Evolutionary conservation across 2,329 filamentous ascomycete species (phyloP).

Genomic region (Sclerotinia sclerotiorum): DNA sequence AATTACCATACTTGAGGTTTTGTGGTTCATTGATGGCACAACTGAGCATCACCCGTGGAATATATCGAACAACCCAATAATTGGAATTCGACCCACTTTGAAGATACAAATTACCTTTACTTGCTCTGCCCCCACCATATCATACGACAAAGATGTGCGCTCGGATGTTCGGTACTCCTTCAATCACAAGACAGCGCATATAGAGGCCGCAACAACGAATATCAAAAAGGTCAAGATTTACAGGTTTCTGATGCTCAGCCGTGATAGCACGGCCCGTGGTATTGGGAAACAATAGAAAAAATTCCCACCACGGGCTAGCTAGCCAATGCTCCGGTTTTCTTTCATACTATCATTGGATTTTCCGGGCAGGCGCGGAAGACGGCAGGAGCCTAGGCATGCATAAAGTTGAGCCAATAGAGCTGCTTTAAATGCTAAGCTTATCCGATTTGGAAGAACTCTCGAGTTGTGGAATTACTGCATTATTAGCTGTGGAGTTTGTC

Average conservation of each 20-base stretch:
- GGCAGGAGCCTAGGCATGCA: background rate
- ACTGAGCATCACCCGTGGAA: background rate
- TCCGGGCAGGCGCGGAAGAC: background rate
- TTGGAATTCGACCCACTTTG: background rate
- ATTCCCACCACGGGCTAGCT: background rate
- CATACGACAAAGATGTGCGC: background rate
- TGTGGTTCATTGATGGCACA: background rate
- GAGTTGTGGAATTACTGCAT: background rate
- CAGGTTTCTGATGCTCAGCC: background rate
- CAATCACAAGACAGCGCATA: slow-evolving; percentile 1
- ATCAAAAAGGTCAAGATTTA: background rate
- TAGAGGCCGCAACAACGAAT: background rate
- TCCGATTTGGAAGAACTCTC: background rate
- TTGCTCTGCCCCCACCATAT: background rate
- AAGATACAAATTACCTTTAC: background rate
- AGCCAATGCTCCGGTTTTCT: background rate
- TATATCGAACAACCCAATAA: background rate
- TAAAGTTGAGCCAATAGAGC: background rate
- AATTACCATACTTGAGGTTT: slow-evolving; percentile 1
- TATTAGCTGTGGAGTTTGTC: background rate
- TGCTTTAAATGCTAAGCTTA: background rate
- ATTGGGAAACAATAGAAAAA: background rate
- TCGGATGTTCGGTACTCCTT: background rate
- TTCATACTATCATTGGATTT: background rate
- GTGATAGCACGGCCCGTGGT: background rate